phyloP scores from a whole-genome alignment of 257 asterid species.

The Voacanga thouarsii region DNA sequence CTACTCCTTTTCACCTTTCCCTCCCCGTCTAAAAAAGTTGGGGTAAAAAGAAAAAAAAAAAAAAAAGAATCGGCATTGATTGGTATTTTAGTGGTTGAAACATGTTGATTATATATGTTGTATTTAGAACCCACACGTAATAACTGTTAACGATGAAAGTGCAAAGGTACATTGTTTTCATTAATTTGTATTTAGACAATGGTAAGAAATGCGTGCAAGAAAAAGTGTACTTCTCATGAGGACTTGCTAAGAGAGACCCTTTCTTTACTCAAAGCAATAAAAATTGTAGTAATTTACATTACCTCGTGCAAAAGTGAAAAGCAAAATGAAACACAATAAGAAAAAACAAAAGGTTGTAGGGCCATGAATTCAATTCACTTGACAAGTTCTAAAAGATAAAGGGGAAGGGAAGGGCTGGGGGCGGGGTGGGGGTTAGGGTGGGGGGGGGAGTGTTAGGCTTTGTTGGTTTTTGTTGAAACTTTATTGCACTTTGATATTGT shows the following conservation, averaged over 20 bases:
- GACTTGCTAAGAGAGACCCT: not conserved
- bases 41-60: too few relatives aligned
- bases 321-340: not conserved
- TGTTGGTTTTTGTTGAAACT: not conserved
- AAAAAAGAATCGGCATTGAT: not conserved
- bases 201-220: slow-evolving; percentile 18
- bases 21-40: too few relatives aligned
- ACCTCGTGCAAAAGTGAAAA: not conserved
- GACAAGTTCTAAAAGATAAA: not conserved
- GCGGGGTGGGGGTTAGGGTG: not conserved
- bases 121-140: slow-evolving; percentile 11
- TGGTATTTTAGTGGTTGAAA: not conserved
- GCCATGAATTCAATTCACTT: not conserved
- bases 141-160: not conserved
- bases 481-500: not conserved
- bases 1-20: too few relatives aligned
- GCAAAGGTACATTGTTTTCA: not conserved
- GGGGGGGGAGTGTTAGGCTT: not conserved
- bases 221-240: not conserved
- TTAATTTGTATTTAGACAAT: not conserved
- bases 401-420: too few relatives aligned
- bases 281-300: not conserved
- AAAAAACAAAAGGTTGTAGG: not conserved
- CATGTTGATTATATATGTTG: not conserved
- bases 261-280: not conserved